phyloP scores from a whole-genome alignment of 768 basidiomycete species.

The Pisolithus orientalis region DNA sequence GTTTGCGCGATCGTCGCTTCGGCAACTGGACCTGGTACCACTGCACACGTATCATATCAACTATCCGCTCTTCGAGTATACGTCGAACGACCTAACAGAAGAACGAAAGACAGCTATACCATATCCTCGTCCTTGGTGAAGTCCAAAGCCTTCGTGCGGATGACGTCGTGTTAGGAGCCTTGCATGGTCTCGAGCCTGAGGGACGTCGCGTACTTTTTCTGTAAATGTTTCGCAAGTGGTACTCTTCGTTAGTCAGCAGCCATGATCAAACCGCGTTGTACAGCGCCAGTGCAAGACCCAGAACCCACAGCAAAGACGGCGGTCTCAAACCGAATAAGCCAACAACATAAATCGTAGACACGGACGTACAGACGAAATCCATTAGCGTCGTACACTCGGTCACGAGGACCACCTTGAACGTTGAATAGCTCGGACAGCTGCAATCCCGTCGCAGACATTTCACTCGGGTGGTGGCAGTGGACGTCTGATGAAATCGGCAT shows the following conservation, averaged over 20 bases:
- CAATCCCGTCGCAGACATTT: too few relatives aligned
- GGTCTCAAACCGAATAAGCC: not conserved
- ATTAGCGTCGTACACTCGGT: conserved; percentile 76
- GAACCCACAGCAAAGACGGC: too few relatives aligned
- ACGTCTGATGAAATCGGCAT: too few relatives aligned
- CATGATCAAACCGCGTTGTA: conserved; percentile 16
- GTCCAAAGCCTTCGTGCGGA: conserved; percentile 51
- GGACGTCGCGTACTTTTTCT: conserved; percentile 62
- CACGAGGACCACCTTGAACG: conserved; percentile 47
- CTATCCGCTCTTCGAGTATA: too few relatives aligned
- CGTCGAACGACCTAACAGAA: too few relatives aligned
- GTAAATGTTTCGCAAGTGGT: conserved; percentile 65
- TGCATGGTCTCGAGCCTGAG: conserved; percentile 60
- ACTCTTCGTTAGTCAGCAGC: not conserved
- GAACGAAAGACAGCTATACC: conserved; percentile 3
- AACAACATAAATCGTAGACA: not conserved
- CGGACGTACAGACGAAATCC: conserved; percentile 52
- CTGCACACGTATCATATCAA: not conserved
- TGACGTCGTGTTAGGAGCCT: conserved; percentile 39
- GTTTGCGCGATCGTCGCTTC: conserved; percentile 55
- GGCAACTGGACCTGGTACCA: conserved; percentile 31
- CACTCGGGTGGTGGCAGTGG: too few relatives aligned
- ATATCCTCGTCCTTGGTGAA: conserved; percentile 59
- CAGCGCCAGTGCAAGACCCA: not conserved
- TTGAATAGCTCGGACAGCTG: not conserved